Evolutionary conservation across 2,329 filamentous ascomycete species (phyloP).

Genomic region (Daldinia sp.): DNA sequence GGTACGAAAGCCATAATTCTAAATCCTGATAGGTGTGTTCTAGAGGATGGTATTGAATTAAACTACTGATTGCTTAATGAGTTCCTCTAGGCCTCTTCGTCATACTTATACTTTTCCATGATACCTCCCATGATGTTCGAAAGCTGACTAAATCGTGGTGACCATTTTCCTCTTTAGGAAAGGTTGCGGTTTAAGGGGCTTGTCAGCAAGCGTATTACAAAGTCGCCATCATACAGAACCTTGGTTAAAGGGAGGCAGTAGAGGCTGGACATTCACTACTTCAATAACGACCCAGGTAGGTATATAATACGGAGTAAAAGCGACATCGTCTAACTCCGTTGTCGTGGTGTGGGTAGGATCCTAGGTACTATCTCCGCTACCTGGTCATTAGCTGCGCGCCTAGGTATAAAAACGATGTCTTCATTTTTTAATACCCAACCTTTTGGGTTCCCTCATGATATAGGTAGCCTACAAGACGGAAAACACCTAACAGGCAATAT

Average conservation of each 20-base stretch:
- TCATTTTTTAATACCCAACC: too few relatives aligned
- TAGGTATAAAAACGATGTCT: too few relatives aligned
- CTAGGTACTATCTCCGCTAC: neutral
- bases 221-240: neutral
- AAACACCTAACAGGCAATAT: too few relatives aligned
- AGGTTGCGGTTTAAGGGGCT: conserved; percentile 9
- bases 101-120: conserved; percentile 31
- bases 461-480: too few relatives aligned
- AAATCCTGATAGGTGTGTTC: conserved; percentile 1
- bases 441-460: too few relatives aligned
- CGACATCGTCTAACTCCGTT: neutral
- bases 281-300: neutral
- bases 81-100: neutral
- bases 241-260: neutral
- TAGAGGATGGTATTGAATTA: neutral
- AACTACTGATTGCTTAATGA: neutral
- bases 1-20: conserved; percentile 44
- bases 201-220: conserved; percentile 1
- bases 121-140: neutral
- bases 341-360: too few relatives aligned
- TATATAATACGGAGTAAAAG: neutral
- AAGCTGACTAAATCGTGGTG: conserved; percentile 36
- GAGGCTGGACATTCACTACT: neutral
- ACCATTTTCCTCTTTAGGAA: conserved; percentile 45
- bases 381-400: too few relatives aligned